These are phyloP conservation scores for Vanrija humicola DNA, from an alignment of 1,284 basidiomycete species.

Conservation along the genomic window DNA sequence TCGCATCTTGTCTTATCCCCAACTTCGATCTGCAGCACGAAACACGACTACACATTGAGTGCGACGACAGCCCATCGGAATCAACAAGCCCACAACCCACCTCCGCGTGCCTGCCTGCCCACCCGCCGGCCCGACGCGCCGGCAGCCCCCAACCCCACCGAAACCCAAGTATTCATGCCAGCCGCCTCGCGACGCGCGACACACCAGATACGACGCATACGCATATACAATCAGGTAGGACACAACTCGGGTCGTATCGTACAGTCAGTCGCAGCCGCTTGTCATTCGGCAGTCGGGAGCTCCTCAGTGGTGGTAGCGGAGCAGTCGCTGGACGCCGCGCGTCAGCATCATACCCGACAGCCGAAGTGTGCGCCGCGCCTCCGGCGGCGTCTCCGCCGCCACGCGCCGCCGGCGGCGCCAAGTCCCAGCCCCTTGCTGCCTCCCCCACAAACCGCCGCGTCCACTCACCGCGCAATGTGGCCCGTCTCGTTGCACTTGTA, in stretches of 20 bases:
- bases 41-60: no score
- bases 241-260: background rate
- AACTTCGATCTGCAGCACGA: no score
- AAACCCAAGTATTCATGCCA: constrained; percentile 7
- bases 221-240: no score
- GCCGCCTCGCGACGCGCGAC: no score
- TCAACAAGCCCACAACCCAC: background rate
- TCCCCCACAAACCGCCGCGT: background rate
- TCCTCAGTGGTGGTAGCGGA: background rate
- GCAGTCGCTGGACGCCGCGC: constrained; percentile 1
- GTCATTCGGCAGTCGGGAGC: constrained; percentile 1
- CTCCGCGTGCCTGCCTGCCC: no score
- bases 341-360: background rate
- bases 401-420: no score
- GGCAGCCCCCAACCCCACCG: background rate
- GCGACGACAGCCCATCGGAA: no score
- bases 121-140: no score
- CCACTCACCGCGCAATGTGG: constrained; percentile 42
- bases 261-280: background rate
- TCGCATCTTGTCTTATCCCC: no score
- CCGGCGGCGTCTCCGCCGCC: no score
- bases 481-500: constrained; percentile 48
- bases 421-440: no score
- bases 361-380: background rate
- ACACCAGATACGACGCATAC: no score